Base-by-base conservation (phyloP, 331 rosid species). In the Prunus yedoensis region DNA sequence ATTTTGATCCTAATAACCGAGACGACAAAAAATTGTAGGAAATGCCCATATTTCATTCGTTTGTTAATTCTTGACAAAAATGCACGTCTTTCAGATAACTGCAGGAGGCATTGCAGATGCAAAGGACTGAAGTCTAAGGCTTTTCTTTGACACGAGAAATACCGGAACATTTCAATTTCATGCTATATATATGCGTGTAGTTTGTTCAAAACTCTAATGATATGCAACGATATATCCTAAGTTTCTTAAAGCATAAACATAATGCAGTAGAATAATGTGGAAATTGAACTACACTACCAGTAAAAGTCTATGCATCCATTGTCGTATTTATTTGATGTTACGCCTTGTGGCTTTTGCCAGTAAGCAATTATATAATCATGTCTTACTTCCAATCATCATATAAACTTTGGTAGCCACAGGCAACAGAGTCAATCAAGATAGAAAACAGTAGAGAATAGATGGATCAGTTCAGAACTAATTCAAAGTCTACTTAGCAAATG, bases 91-190 rank as follows among this genome's bases (percentile, higher is more conserved):
- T 78, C 99, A 94, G 97, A 94, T 94, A 82, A 92, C 99, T 54
- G 78, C 89, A 38, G 97, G 99, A 60, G 99, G 97, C 67, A 89
- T 92, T 79, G 92, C 96, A 16, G 99, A 94, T 69, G 99, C 96
- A 13, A 92, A 90, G 86, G 99, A 94, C 83, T 92, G 75, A 83
- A 58, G 86, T 69, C 53, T 21, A 14, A 43, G 67, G 52, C 38
- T 78, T 28, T 52, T 70, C 74, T 21, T 5, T 21, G 41, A 57
- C 35, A 49, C 54, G 4, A 5, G 62, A 53, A 2, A 21, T 79
- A 60, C 73, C 65, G 65, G 69, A n/a, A 38, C 77, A 54, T 81
- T 63, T 70, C 77, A 32, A 54, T 73, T 60, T 79, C 64, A 46
- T n/a, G 66, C 51, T 14, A 13, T 74, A 10, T 80, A 64, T 74